Percentiles rank a stretch among this genome's conserved stretches.
phyloP scores from a whole-genome alignment of 176 grass and related monocot genomes.

The Aegilops speltoides region DNA sequence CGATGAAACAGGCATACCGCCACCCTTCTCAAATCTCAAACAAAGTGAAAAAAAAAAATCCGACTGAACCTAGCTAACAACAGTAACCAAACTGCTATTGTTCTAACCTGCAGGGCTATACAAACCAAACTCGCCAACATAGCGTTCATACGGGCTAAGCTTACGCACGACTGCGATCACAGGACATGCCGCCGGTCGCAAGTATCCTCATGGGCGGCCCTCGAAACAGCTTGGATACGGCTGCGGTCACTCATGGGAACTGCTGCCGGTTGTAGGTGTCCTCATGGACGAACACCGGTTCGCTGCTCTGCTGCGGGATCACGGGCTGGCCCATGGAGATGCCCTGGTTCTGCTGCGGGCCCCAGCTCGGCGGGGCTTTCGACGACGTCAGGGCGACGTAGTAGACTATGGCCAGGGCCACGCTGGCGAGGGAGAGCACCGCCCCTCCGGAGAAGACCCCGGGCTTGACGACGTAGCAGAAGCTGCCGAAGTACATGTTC shows the following conservation, averaged over 20 bases:
- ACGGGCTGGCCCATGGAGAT: conserved; percentile 82
- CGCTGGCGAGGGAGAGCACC: conserved; percentile 83
- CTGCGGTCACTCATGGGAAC: conserved; percentile 44
- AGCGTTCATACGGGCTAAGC: background rate
- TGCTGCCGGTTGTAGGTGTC: conserved; percentile 93
- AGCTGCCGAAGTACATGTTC: conserved; percentile 89
- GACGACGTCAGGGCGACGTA: conserved; percentile 62
- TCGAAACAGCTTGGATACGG: background rate
- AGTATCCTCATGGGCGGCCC: conserved; percentile 60
- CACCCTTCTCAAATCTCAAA: background rate
- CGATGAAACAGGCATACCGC: conserved; percentile 17
- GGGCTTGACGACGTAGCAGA: conserved; percentile 85
- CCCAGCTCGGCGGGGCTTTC: conserved; percentile 35
- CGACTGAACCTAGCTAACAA: conserved; percentile 29
- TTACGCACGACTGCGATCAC: conserved; percentile 23
- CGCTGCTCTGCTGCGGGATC: conserved; percentile 66
- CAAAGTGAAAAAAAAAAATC: background rate
- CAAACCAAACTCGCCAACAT: conserved; percentile 28
- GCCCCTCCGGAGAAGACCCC: conserved; percentile 89
- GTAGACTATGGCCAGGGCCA: conserved; percentile 80
- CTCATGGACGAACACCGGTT: conserved; percentile 90
- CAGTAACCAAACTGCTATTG: background rate
- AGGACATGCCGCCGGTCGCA: conserved; percentile 72
- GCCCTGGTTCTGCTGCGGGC: conserved; percentile 57
- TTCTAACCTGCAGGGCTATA: conserved; percentile 53